Conservation (phyloP, 768 basidiomycete species). For the Podaxis sp. region DNA sequence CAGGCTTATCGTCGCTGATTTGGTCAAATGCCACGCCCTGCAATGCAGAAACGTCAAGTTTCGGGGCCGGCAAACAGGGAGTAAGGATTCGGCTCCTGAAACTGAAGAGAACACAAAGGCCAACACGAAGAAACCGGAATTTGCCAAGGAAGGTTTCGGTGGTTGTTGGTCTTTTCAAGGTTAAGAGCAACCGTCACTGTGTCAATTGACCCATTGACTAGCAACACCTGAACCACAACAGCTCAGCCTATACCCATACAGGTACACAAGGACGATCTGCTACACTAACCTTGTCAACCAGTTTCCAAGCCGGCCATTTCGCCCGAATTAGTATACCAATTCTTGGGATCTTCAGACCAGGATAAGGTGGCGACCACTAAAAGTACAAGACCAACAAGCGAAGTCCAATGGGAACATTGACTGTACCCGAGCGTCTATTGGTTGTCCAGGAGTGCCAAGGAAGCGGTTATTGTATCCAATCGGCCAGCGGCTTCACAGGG, state of each 20-base stretch:
- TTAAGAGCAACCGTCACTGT: neutral
- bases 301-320: neutral
- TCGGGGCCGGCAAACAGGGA: neutral
- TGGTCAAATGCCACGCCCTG: neutral
- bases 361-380: neutral
- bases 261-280: conserved; percentile 2
- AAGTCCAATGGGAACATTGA: neutral
- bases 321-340: neutral
- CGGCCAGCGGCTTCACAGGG: neutral
- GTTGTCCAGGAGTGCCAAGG: neutral
- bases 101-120: neutral
- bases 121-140: neutral
- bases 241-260: neutral
- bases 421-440: neutral
- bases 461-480: neutral
- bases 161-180: neutral
- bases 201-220: neutral
- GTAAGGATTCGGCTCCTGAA: neutral
- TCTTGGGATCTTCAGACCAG: neutral
- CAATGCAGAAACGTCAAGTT: neutral
- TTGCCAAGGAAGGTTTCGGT: neutral
- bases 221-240: neutral
- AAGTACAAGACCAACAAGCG: neutral
- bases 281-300: neutral
- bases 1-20: neutral